phyloP scores from a whole-genome alignment of 768 basidiomycete species.

The Calocybe gangraenosa region DNA sequence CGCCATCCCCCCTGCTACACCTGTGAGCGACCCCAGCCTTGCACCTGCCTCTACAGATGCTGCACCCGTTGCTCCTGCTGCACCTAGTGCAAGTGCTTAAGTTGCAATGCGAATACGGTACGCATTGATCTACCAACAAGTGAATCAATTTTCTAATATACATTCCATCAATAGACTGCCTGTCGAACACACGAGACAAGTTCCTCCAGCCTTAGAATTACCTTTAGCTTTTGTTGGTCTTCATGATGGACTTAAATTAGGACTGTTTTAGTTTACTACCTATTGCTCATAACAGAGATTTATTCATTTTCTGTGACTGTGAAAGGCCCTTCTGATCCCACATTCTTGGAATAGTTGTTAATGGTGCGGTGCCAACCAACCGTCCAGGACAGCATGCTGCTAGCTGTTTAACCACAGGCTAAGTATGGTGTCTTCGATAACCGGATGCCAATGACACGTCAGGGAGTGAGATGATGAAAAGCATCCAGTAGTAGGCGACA shows the following conservation, averaged over 20 bases:
- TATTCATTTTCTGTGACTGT: no score
- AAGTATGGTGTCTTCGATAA: no score
- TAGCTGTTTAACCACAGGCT: no score
- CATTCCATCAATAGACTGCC: neutral
- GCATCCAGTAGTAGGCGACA: no score
- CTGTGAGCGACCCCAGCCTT: neutral
- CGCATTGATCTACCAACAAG: neutral
- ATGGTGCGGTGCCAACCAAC: no score
- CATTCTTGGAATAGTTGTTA: no score
- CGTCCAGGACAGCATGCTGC: no score
- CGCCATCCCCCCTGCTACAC: neutral
- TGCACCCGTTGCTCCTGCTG: neutral
- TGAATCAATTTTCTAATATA: neutral
- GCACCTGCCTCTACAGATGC: neutral
- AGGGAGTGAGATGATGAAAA: no score
- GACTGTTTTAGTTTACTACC: slow-evolving; percentile 3
- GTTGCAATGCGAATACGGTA: neutral
- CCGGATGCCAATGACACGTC: no score
- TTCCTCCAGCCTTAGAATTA: neutral
- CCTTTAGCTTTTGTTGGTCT: neutral
- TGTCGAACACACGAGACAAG: neutral
- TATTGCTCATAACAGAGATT: neutral
- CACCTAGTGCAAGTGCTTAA: neutral
- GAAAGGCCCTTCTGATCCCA: no score
- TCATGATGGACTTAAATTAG: slow-evolving; percentile 7